Conservation (phyloP, 169 alveolate genomes). For the Cryptosporidium viatorum region DNA sequence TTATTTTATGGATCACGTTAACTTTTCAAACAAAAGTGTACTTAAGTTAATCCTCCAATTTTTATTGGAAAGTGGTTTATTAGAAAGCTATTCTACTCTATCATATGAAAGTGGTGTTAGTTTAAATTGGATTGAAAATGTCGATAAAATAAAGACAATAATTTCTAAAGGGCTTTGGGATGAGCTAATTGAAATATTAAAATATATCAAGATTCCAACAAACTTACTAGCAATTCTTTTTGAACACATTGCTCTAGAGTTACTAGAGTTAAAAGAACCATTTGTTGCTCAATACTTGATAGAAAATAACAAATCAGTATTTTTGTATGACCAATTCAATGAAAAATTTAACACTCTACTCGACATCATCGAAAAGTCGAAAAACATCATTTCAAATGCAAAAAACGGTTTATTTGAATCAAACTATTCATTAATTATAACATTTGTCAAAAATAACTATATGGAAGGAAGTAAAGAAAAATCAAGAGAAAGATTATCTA, state of each 20-base stretch:
- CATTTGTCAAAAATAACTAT: conserved; percentile 20
- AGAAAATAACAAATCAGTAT: conserved; percentile 6
- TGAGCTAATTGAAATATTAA: conserved; percentile 15
- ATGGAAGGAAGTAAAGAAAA: conserved; percentile 26
- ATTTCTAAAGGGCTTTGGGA: conserved; percentile 31
- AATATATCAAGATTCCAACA: conserved; percentile 26
- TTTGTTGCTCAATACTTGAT: conserved; percentile 38
- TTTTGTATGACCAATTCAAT: not conserved
- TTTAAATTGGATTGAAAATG: conserved; percentile 27
- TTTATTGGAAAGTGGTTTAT: conserved; percentile 46
- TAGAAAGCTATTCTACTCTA: conserved; percentile 13
- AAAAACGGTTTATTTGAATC: not conserved
- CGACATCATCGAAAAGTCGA: conserved; percentile 32
- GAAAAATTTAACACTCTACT: conserved; percentile 10
- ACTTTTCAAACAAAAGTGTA: conserved; percentile 27
- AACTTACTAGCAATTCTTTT: conserved; percentile 8
- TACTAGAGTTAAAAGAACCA: conserved; percentile 52
- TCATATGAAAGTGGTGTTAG: conserved; percentile 21
- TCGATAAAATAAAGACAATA: conserved; percentile 6
- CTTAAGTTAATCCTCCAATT: conserved; percentile 47
- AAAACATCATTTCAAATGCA: not conserved
- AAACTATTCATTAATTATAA: conserved; percentile 4
- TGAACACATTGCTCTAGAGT: conserved; percentile 54
- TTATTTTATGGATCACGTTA: not conserved
- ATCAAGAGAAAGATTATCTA: conserved; percentile 33